phyloP scores from a whole-genome alignment of 179 eudicot species.

The Kewa caespitosa region DNA sequence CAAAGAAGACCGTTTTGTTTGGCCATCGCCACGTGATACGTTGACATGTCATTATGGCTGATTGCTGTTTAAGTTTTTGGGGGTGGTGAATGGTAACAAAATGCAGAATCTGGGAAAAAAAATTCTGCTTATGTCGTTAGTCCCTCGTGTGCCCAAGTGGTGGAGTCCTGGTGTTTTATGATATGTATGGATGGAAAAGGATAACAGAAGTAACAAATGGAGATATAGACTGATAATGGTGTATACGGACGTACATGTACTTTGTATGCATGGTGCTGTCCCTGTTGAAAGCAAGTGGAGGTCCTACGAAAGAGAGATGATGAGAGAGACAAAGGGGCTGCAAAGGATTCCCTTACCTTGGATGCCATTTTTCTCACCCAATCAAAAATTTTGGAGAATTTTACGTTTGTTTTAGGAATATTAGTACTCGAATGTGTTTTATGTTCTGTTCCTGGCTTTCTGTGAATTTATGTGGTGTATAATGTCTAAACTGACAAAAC shows the following conservation, averaged over 20 bases:
- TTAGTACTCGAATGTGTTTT: background rate
- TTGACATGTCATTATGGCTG: background rate
- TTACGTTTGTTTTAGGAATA: background rate
- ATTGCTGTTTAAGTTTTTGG: background rate
- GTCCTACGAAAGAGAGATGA: background rate
- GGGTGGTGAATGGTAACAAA: conserved; percentile 7
- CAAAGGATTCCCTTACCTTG: conserved; percentile 15
- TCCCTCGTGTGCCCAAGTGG: conserved; percentile 13
- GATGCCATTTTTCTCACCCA: conserved; percentile 19
- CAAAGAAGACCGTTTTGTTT: background rate
- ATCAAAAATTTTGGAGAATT: background rate
- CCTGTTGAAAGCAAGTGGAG: background rate
- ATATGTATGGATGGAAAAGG: conserved; percentile 11
- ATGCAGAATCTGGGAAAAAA: background rate
- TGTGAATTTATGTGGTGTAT: conserved; percentile 11
- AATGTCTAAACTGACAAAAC: conserved; percentile 11
- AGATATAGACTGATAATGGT: conserved; percentile 10
- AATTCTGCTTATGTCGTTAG: background rate
- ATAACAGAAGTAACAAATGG: conserved; percentile 4
- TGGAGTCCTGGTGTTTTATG: background rate
- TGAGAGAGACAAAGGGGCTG: background rate
- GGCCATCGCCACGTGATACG: background rate
- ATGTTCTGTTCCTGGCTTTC: background rate
- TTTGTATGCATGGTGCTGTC: background rate
- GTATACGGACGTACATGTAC: background rate